A percentile compares a stretch with the other conserved stretches of the same genome.
Evolutionary conservation across 1,139 yeast species (phyloP).

Genomic region (Kodamaea alishanica): DNA sequence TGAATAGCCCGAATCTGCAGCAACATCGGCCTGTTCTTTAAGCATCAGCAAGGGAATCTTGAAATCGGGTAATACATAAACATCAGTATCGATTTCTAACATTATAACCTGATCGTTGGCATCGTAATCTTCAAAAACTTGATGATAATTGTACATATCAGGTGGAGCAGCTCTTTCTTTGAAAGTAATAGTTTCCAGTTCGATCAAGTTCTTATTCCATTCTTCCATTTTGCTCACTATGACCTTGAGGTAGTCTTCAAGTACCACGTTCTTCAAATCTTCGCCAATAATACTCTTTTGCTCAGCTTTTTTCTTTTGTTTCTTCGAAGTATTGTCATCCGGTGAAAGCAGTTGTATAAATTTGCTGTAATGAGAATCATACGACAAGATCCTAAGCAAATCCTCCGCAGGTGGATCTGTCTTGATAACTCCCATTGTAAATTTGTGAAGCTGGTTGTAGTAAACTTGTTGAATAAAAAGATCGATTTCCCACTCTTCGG

Average conservation of each 20-base stretch:
- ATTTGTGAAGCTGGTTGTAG: constrained; percentile 60
- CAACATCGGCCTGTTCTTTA: constrained; percentile 88
- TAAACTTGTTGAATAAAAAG: constrained; percentile 61
- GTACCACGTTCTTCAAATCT: constrained; percentile 55
- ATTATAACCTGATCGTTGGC: constrained; percentile 55
- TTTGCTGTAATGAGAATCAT: constrained; percentile 62
- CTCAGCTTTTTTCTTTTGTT: constrained; percentile 32
- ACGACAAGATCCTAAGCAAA: constrained; percentile 62
- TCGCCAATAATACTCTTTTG: constrained; percentile 62
- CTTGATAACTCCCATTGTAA: constrained; percentile 60
- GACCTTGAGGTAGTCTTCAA: constrained; percentile 70
- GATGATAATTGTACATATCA: constrained; percentile 46
- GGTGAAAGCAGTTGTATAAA: constrained; percentile 31
- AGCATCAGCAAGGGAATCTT: constrained; percentile 66
- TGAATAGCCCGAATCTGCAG: constrained; percentile 83
- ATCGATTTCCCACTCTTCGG: constrained; percentile 67
- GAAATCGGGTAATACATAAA: constrained; percentile 56
- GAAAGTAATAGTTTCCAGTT: constrained; percentile 62
- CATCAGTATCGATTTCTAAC: constrained; percentile 64
- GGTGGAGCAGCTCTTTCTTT: constrained; percentile 63
- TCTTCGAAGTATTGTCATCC: constrained; percentile 12
- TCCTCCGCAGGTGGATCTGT: constrained; percentile 72
- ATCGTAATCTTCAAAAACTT: constrained; percentile 41
- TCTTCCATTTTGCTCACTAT: constrained; percentile 71
- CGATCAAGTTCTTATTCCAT: constrained; percentile 70